Percentiles rank a stretch among this genome's conserved stretches.
These are phyloP conservation scores for Whalleya microplaca DNA, from an alignment of 2,329 filamentous ascomycete species.

Conservation along the genomic window DNA sequence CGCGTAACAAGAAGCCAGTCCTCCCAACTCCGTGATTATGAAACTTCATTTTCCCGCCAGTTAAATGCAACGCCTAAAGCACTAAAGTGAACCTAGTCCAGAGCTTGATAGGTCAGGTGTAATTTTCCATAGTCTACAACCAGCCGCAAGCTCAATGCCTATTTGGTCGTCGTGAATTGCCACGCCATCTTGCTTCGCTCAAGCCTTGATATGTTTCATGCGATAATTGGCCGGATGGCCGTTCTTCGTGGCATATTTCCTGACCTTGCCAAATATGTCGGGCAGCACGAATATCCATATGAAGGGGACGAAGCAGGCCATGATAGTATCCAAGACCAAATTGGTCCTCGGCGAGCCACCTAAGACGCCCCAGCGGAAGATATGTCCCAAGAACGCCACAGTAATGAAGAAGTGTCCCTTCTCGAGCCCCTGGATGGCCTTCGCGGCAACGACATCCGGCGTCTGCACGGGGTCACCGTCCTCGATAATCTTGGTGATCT, in stretches of 20 bases:
- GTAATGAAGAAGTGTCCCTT: constrained; percentile 79
- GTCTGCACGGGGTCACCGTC: constrained; percentile 79
- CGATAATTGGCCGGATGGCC: constrained; percentile 59
- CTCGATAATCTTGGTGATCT: constrained; percentile 78
- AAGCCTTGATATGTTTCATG: constrained; percentile 33
- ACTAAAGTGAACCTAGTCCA: background rate
- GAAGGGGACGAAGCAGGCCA: constrained; percentile 56
- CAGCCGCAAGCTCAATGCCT: background rate
- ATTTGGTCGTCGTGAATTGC: background rate
- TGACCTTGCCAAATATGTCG: constrained; percentile 62
- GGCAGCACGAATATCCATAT: constrained; percentile 62
- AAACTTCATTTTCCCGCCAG: too few species aligned
- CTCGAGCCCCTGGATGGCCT: constrained; percentile 75
- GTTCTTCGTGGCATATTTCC: constrained; percentile 58
- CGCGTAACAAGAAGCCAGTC: too few species aligned
- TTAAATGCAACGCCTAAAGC: background rate
- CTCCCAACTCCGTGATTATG: too few species aligned
- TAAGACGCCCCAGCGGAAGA: constrained; percentile 68
- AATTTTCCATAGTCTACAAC: background rate
- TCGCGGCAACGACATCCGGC: constrained; percentile 75
- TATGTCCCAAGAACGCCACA: constrained; percentile 70
- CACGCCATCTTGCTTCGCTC: background rate
- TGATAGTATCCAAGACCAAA: constrained; percentile 62
- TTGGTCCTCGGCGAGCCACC: constrained; percentile 62
- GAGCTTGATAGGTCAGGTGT: background rate